These are phyloP conservation scores for Boletus reticulatus DNA, from an alignment of 768 basidiomycete genomes.

Conservation along the genomic window DNA sequence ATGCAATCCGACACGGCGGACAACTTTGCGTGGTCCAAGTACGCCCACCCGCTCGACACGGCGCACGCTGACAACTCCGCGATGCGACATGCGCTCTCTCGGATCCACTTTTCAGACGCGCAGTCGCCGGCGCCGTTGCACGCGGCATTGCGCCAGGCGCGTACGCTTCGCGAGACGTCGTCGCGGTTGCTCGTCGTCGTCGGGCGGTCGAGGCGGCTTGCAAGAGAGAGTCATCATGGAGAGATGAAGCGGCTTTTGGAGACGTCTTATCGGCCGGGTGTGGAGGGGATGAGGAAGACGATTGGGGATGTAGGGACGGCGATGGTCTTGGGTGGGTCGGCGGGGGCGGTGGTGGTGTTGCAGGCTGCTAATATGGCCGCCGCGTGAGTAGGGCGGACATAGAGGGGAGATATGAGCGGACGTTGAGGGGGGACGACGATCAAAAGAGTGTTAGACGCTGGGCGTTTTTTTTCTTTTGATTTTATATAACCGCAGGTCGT, in stretches of 20 bases:
- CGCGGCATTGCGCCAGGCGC: constrained; percentile 46
- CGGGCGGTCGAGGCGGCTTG: constrained; percentile 74
- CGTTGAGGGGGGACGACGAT: too few species aligned
- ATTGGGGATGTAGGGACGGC: constrained; percentile 87
- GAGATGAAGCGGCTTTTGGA: constrained; percentile 68
- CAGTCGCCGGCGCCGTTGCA: constrained; percentile 60
- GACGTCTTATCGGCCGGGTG: constrained; percentile 25
- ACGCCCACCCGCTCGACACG: constrained; percentile 34
- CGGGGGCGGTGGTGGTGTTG: constrained; percentile 60
- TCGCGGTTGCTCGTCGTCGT: constrained; percentile 58
- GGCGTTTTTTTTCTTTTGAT: too few species aligned
- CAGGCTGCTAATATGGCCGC: constrained; percentile 48
- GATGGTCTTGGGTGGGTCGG: constrained; percentile 61
- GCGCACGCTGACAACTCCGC: not conserved
- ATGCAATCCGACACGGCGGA: constrained; percentile 86
- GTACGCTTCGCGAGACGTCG: constrained; percentile 20
- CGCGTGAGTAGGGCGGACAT: too few species aligned
- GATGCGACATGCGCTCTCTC: constrained; percentile 40
- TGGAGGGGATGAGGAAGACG: constrained; percentile 59
- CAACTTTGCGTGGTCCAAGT: constrained; percentile 69
- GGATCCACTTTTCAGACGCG: constrained; percentile 61
- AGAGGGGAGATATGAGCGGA: too few species aligned
- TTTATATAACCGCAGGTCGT: too few species aligned
- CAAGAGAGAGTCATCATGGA: constrained; percentile 65
- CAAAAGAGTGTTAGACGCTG: too few species aligned